Percentiles rank a stretch among this genome's conserved stretches.
These are phyloP conservation scores for Fusarium virguliforme DNA, from an alignment of 2,329 filamentous ascomycete genomes.

Conservation along the genomic window DNA sequence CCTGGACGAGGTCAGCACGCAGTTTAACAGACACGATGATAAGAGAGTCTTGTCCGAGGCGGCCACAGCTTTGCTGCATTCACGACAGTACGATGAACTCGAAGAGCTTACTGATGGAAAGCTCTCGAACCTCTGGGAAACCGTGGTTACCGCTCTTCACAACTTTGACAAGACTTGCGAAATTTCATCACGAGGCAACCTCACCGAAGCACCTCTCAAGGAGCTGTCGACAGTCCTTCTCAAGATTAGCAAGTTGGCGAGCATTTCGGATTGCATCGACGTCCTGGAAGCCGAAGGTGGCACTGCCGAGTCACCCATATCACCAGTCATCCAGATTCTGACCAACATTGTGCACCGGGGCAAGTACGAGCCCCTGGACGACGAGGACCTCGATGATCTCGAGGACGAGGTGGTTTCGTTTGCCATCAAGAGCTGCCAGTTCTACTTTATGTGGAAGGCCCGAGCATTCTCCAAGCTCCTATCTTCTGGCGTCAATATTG, in stretches of 20 bases:
- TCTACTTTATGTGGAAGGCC: slow-evolving; percentile 97
- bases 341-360: slow-evolving; percentile 82
- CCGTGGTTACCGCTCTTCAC: slow-evolving; percentile 80
- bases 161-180: slow-evolving; percentile 80
- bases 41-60: slow-evolving; percentile 89
- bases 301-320: slow-evolving; percentile 63
- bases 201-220: slow-evolving; percentile 76
- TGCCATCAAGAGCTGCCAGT: slow-evolving; percentile 82
- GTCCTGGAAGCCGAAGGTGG: slow-evolving; percentile 77
- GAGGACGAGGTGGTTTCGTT: slow-evolving; percentile 86
- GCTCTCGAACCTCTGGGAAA: slow-evolving; percentile 88
- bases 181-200: slow-evolving; percentile 78
- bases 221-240: slow-evolving; percentile 82
- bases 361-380: slow-evolving; percentile 76
- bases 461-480: slow-evolving; percentile 72
- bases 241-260: slow-evolving; percentile 85
- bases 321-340: slow-evolving; percentile 77
- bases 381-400: slow-evolving; percentile 80
- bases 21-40: slow-evolving; percentile 94
- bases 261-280: slow-evolving; percentile 83
- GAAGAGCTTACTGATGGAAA: slow-evolving; percentile 88
- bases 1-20: slow-evolving; percentile 92
- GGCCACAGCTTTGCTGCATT: slow-evolving; percentile 85
- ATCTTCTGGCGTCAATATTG: slow-evolving; percentile 68
- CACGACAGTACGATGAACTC: slow-evolving; percentile 88